These are phyloP conservation scores for Xylariaceae sp. DNA, from an alignment of 2,329 filamentous ascomycete genomes.

Conservation along the genomic window DNA sequence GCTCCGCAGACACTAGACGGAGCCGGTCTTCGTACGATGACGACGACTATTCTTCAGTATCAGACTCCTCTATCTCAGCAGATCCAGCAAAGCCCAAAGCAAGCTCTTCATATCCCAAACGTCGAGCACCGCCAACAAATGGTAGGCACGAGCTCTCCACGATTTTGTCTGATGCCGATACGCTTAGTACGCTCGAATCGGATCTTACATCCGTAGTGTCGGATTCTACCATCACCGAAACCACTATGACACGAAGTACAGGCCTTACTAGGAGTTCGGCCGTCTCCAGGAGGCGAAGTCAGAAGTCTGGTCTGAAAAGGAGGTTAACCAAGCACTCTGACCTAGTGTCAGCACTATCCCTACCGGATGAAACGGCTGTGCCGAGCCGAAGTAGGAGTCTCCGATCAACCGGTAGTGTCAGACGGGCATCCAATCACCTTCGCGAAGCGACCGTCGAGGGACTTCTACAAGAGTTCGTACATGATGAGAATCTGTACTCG, in stretches of 20 bases:
- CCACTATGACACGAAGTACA: slow-evolving; percentile 53
- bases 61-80: slow-evolving; percentile 27
- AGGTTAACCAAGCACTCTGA: slow-evolving; percentile 89
- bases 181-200: slow-evolving; percentile 44
- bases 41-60: slow-evolving; percentile 14
- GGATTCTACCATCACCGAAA: slow-evolving; percentile 53
- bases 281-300: slow-evolving; percentile 45
- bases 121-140: slow-evolving; percentile 52
- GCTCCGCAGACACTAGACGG: slow-evolving; percentile 33
- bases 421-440: slow-evolving; percentile 66
- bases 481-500: slow-evolving; percentile 85
- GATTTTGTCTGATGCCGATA: slow-evolving; percentile 51
- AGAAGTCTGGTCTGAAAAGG: slow-evolving; percentile 61
- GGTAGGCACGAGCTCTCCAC: slow-evolving; percentile 57
- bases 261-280: slow-evolving; percentile 46
- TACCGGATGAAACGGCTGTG: slow-evolving; percentile 57
- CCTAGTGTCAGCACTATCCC: slow-evolving; percentile 85
- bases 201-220: slow-evolving; percentile 51
- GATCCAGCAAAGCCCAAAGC: slow-evolving; percentile 26
- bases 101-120: slow-evolving; percentile 23
- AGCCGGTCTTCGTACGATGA: slow-evolving; percentile 34
- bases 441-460: slow-evolving; percentile 70
- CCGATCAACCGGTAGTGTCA: slow-evolving; percentile 73
- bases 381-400: slow-evolving; percentile 65
- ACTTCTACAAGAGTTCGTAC: slow-evolving; percentile 73